Evolutionary conservation across 495 filamentous ascomycete species (phyloP), one percentile per base, ranked within the genome.

Genomic region (Neurospora tetraspora): DNA sequence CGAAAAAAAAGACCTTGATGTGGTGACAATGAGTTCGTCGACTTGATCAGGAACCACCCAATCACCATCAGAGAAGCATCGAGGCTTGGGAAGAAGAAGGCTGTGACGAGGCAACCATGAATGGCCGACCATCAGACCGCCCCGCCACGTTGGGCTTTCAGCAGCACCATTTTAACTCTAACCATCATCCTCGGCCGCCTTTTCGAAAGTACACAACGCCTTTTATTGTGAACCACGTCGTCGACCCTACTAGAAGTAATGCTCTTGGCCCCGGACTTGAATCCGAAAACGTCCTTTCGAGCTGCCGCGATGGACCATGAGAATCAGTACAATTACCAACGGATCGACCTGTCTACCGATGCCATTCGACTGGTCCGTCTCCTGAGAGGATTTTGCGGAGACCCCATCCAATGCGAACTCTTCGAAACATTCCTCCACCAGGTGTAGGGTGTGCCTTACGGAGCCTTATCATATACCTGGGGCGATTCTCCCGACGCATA

Each of bases 401-500:
- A 71, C 0, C 14, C 36, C 1, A 31, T 76, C 12, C 40, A 39
- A 18, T 76, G 75, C 69, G 40, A 43, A 3, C 71, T 76, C 27
- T 23, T 71, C n/a, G 69, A 75, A 9, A n/a, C 71, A 0, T 42
- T 42, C 7, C 75, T 71, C 3, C 27, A 68, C 2, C 18, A 53
- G 8, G 59, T 36, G 8, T 37, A 72, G 0, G 61, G 69, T 0
- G 12, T 70, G 0, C 71, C 71, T 0, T 83, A 82, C 39, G 75
- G 81, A 37, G 79, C 80, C 6, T 37, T 82, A 4, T 82, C 81
- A 23, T 82, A 81, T 70, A 31, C 40, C 68, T 82, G 81, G 80
- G 81, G 80, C 11, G 71, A 77, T 59, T 27, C 69, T 20, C 14
- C 34, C 11, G 31, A 12, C 9, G 14, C 38, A 0, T 37, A 14